These are phyloP conservation scores for Vararia minispora DNA, from an alignment of 768 basidiomycete species.

Conservation along the genomic window DNA sequence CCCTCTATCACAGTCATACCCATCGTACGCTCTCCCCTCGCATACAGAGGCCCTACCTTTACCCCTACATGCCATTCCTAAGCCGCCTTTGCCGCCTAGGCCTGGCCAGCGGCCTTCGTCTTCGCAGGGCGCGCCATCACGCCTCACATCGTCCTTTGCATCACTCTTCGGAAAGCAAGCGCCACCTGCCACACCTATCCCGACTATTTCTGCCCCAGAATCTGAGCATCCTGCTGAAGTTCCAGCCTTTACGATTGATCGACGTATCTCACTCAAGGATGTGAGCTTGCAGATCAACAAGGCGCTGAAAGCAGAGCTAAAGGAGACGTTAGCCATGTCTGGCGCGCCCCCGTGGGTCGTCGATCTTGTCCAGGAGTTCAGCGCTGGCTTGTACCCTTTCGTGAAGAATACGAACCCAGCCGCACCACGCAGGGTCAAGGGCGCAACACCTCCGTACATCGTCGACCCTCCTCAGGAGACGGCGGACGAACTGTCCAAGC, in stretches of 20 bases:
- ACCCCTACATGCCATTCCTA: conserved; percentile 18
- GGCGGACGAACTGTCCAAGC: conserved; percentile 39
- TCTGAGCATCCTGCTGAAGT: conserved; percentile 37
- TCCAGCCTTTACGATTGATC: conserved; percentile 47
- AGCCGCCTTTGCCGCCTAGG: conserved; percentile 20
- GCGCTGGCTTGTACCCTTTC: conserved; percentile 46
- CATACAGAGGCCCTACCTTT: conserved; percentile 24
- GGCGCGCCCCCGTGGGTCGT: conserved; percentile 44
- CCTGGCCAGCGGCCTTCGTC: conserved; percentile 15
- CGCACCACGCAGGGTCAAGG: conserved; percentile 6
- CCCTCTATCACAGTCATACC: conserved; percentile 30
- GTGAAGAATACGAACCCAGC: conserved; percentile 20
- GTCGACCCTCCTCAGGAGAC: conserved; percentile 35
- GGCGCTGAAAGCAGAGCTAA: conserved; percentile 45
- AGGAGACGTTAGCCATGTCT: conserved; percentile 29
- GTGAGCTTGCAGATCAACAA: conserved; percentile 42
- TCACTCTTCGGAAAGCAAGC: conserved; percentile 14
- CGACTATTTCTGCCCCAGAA: conserved; percentile 12
- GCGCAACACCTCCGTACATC: conserved; percentile 20
- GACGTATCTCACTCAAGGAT: conserved; percentile 40
- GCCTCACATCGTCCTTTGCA: conserved; percentile 15
- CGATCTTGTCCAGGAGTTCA: conserved; percentile 47
- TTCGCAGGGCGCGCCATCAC: conserved; percentile 13
- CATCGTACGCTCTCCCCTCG: conserved; percentile 33
- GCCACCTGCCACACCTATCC: conserved; percentile 8